Evolutionary conservation across 768 basidiomycete species (phyloP), one percentile per base, ranked within the genome.

Genomic region (Trametes elegans): DNA sequence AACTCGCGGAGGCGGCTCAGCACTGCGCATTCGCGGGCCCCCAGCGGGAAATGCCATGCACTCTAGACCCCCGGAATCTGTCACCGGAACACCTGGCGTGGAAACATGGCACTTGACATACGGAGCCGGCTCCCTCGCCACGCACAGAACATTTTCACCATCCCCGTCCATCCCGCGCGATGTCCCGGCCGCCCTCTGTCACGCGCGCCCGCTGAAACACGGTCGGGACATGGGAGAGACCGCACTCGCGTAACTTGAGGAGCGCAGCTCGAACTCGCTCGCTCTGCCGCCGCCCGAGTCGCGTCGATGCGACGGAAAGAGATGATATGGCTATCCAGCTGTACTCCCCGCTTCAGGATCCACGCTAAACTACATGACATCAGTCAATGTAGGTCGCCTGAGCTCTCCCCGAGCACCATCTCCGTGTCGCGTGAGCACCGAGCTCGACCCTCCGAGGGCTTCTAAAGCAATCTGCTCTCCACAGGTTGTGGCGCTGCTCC

Each of bases 51-150:
- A 24, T 43, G 19, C 31, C 21, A 11, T 24, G n/a, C 31, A 48
- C 36, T 55, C 54, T 36, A 43, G 54, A 29, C 54, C 53, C 32
- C 54, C 54, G 54, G 54, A 34, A 29, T 18, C 39, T 38, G 39
- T 38, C 48, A 26, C 54, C 54, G 54, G 54, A 49, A 19, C 40
- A 43, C 47, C 54, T 41, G 23, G 38, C 46, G 40, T 47, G 51
- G 53, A 55, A 48, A 28, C 47, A 29, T 31, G 47, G 44, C 54
- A 55, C 49, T 42, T 55, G 54, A 55, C 54, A 36, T 49, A 45
- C 53, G 39, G 40, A 32, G 19, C 18, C 46, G 40, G 40, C 28
- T 36, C 54, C 47, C 47, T 41, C 54, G 36, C 54, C 18, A 49
- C 32, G 39, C 23, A 27, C 9, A 32, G n/a, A n/a, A n/a, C n/a